Percentiles rank a stretch among this genome's conserved stretches.
phyloP scores from a whole-genome alignment of 352 stramenopile species.

The Globisporangium spinosum region DNA sequence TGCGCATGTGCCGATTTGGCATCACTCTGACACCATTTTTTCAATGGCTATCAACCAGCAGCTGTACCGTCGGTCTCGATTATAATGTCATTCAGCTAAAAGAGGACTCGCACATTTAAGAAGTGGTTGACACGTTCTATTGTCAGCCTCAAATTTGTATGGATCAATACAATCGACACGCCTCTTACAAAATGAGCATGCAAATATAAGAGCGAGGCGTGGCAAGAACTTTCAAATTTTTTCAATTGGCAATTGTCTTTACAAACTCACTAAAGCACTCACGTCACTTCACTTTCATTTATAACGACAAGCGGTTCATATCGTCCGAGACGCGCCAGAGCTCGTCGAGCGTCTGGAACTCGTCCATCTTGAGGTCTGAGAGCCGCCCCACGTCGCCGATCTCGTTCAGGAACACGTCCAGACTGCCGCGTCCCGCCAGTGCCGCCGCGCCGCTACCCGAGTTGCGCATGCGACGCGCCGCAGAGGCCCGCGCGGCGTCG shows the following conservation, averaged over 20 bases:
- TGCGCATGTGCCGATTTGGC: not conserved
- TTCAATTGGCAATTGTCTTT: conserved; percentile 4
- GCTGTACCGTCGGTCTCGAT: not conserved
- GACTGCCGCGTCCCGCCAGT: conserved; percentile 49
- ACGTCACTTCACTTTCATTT: conserved; percentile 9
- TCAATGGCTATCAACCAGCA: not conserved
- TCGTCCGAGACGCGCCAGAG: conserved; percentile 83
- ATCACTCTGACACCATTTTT: not conserved
- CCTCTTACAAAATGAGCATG: not conserved
- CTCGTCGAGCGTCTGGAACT: conserved; percentile 78
- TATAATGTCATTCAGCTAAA: not conserved
- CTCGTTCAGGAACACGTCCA: conserved; percentile 79
- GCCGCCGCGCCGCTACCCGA: conserved; percentile 45
- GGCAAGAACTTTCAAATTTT: not conserved
- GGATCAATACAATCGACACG: not conserved
- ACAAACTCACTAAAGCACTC: not conserved
- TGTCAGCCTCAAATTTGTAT: not conserved
- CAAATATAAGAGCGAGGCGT: not conserved
- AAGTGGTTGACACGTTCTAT: not conserved
- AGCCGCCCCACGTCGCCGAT: conserved; percentile 75
- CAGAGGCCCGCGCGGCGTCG: conserved; percentile 68
- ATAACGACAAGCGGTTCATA: conserved; percentile 82
- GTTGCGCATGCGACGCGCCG: conserved; percentile 60
- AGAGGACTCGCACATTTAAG: too few relatives aligned
- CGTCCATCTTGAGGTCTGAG: conserved; percentile 85